Evolutionary conservation across 352 stramenopile species (phyloP), one percentile per base, ranked within the genome.

Genomic region (Blastocystis sp.): DNA sequence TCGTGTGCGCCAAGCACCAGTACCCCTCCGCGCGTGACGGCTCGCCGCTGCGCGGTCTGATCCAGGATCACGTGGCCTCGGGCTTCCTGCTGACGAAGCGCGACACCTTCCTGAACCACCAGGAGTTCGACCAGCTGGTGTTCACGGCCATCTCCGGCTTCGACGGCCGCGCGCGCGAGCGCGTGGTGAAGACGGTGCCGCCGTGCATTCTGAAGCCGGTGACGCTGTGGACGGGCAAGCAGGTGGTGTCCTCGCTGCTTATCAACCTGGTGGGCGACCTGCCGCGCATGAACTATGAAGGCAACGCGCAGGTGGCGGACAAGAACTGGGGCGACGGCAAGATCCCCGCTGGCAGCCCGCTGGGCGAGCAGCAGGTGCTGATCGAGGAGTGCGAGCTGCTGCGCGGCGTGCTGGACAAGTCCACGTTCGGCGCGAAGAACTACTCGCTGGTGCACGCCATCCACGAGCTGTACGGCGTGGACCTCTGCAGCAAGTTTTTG

Each of bases 161-260:
- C 86, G 94, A 96, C 28, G 95, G 95, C 38, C 91, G 96, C 40
- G 94, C 96, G 89, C 91, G 97, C 43, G 92, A 94, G 70, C 91
- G 92, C 3, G 92, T 97, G 76, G 98, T 99, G 70, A 94, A 97
- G 76, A 95, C 97, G 11, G 87, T 98, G 52, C 94, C 93, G n/a
- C 97, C 97, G 34, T 95, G 96, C 21, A 98, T 99, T 89, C 90
- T 97, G 40, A 99, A 99, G 92, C 97, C 97, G 2, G 89, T 93
- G 86, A 90, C 93, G 64, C 91, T 99, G 5, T 99, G 97, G 97
- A 99, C 97, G 10, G 97, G 97, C 76, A 99, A 99, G 89, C 97
- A 99, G 90, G 95, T 99, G 28, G 40, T 92, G 34, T 86, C 80
- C 45, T 74, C 90, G 43, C 41, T 91, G 21, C 65, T 91, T 23